These are phyloP conservation scores for Raphanus raphanistrum DNA, from an alignment of 345 rosid species.

Conservation along the genomic window DNA sequence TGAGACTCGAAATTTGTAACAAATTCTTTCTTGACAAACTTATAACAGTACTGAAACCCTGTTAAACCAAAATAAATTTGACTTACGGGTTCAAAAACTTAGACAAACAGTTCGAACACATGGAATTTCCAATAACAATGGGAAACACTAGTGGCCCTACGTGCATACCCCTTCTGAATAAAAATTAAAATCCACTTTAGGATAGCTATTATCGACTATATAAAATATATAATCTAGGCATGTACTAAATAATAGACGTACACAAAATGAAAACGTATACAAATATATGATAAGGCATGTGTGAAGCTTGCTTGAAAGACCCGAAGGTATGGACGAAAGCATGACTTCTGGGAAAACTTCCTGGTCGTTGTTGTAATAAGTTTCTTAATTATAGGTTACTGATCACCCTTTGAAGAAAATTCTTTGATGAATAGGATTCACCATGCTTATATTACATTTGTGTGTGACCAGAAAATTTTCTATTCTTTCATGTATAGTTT, in stretches of 20 bases:
- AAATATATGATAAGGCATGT: slow-evolving; percentile 16
- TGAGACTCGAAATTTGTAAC: neutral
- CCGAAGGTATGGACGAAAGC: slow-evolving; percentile 32
- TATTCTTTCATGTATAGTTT: neutral
- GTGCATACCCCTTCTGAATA: neutral
- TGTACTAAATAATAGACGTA: neutral
- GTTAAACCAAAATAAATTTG: neutral
- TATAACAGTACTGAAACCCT: neutral
- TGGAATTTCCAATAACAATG: slow-evolving; percentile 1
- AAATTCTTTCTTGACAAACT: neutral
- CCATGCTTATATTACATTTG: neutral
- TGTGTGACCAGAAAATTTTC: neutral
- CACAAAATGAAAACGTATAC: neutral
- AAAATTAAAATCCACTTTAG: neutral
- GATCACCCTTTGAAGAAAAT: slow-evolving; percentile 6
- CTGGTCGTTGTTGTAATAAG: neutral
- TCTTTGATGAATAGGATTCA: neutral
- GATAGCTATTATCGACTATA: neutral
- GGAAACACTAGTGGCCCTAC: neutral
- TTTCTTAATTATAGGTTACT: slow-evolving; percentile 16
- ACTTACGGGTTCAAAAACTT: neutral
- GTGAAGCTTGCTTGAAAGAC: slow-evolving; percentile 31
- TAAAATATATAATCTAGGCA: neutral
- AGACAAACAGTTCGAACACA: neutral
- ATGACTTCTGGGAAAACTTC: slow-evolving; percentile 24